These are phyloP conservation scores for Aeschynomene evenia DNA, from an alignment of 306 rosid species.

Conservation along the genomic window DNA sequence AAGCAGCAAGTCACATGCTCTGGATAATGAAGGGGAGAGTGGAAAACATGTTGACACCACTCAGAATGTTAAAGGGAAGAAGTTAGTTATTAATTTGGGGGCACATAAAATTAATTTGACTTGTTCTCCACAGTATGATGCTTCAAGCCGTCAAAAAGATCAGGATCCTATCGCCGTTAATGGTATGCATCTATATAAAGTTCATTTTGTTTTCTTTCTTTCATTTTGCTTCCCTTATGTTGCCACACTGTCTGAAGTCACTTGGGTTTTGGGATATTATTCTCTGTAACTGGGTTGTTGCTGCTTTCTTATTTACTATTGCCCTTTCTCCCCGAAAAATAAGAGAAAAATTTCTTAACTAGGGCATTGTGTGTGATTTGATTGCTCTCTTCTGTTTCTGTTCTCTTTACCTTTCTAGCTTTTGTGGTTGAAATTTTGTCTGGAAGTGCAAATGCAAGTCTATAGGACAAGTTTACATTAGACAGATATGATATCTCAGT, in stretches of 20 bases:
- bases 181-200: conserved; percentile 46
- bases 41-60: conserved; percentile 57
- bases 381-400: not conserved
- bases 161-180: conserved; percentile 51
- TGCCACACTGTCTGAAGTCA: not conserved
- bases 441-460: conserved; percentile 51
- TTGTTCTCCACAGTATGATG: conserved; percentile 75
- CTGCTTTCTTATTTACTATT: conserved; percentile 10
- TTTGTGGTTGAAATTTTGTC: conserved; percentile 26
- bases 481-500: conserved; percentile 46
- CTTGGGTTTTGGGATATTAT: not conserved
- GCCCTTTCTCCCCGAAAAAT: not conserved
- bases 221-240: not conserved
- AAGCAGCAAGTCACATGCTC: conserved; percentile 53
- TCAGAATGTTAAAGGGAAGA: conserved; percentile 75
- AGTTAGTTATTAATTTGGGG: conserved; percentile 87
- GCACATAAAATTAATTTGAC: conserved; percentile 79
- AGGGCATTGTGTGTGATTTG: not conserved
- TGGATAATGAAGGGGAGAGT: conserved; percentile 70
- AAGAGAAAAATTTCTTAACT: not conserved
- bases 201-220: not conserved
- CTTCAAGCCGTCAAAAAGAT: conserved; percentile 80
- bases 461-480: conserved; percentile 38
- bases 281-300: not conserved
- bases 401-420: conserved; percentile 14